Base-by-base conservation (phyloP, 257 asterid species). In the Haberlea rhodopensis region DNA sequence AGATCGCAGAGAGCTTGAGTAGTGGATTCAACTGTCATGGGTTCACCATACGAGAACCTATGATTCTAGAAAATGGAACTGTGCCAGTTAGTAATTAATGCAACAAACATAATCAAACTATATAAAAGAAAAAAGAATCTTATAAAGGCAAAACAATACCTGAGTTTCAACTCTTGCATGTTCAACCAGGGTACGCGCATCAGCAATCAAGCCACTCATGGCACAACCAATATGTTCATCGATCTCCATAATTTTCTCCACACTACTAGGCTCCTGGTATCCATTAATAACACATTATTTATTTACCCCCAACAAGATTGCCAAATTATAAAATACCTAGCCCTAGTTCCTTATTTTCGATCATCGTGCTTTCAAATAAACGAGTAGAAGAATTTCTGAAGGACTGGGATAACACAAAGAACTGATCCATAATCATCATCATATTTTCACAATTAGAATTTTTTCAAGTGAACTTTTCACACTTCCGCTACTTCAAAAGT, bases 131-230 rank as follows among this genome's bases (percentile, higher is more conserved):
- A 22, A 29, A 22, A 10, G 21, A 21, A 61, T 51, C n/a, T 18
- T 54, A 32, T 25, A 27, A 26, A 40, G 10, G 48, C 52, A 24
- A 16, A 25, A 21, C 53, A 29, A 18, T 63, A 89, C 96, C 95
- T 91, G 96, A 70, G 98, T 91, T 72, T 89, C 98, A 62, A 89
- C 96, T 27, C 96, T 82, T 15, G 98, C 98, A 67, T 91, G 98
- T 66, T 91, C 98, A 62, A 91, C 98, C 37, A 91, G 81, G 5
- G 96, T 91, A 53, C 96, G 95, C 29, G 98, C 96, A 85, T 91
- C 96, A 79, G 98, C 98, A 73, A 89, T 91, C 61, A 89, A 73
- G 58, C 98, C 96, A 71, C 96, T 89, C 96, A 91, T 89, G 60
- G 98, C 98, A 78, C 96, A 91, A 19, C 96, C 98, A 28, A 89